Conservation (phyloP, 2,329 filamentous ascomycete species). For the Colletotrichum camelliae region DNA sequence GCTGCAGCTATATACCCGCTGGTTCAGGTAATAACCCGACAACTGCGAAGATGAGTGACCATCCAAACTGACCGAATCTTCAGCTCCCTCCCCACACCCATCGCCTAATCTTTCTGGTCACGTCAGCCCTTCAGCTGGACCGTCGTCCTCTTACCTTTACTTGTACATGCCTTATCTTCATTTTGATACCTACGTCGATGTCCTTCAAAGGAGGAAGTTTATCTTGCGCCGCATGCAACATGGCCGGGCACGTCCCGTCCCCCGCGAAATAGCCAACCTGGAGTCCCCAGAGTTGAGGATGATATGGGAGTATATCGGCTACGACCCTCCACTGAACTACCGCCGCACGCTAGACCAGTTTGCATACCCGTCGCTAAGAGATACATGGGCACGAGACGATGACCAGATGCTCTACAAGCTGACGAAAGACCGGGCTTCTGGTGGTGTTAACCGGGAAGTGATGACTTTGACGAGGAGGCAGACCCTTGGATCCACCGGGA, state of each 20-base stretch:
- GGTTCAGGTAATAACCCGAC: neutral
- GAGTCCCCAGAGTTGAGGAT: conserved; percentile 63
- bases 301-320: conserved; percentile 67
- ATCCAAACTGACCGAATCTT: neutral
- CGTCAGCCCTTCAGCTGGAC: conserved; percentile 9
- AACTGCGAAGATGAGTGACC: fast-evolving
- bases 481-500: conserved; percentile 14
- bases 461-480: conserved; percentile 4
- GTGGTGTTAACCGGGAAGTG: conserved; percentile 21
- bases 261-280: conserved; percentile 55
- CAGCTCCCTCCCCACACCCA: conserved; percentile 41
- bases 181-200: conserved; percentile 66
- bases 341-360: conserved; percentile 69
- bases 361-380: conserved; percentile 64
- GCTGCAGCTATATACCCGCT: conserved; percentile 50
- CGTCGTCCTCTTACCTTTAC: conserved; percentile 43
- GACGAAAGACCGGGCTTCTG: conserved; percentile 51
- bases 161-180: conserved; percentile 66
- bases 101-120: conserved; percentile 22
- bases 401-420: conserved; percentile 74
- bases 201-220: conserved; percentile 61
- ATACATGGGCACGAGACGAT: conserved; percentile 65
- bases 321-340: conserved; percentile 66
- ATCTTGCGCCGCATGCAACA: conserved; percentile 57
- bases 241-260: conserved; percentile 61